Conservation (phyloP, 306 rosid species). For the Cucumis hystrix region DNA sequence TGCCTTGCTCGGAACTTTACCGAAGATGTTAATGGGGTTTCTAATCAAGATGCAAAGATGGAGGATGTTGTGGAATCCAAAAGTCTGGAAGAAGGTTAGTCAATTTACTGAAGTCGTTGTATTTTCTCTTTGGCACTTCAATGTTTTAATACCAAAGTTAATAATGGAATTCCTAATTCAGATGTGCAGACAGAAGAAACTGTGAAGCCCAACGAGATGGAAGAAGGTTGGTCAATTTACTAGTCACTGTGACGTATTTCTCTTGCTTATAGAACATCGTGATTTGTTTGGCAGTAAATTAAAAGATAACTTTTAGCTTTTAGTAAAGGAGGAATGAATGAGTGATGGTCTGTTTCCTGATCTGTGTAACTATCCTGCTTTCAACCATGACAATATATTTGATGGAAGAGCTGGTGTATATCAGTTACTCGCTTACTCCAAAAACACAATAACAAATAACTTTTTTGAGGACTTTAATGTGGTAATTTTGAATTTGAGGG, state of each 20-base stretch:
- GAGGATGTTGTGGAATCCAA: slow-evolving; percentile 38
- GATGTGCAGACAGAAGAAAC: slow-evolving; percentile 47
- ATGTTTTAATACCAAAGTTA: slow-evolving; percentile 40
- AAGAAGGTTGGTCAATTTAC: background rate
- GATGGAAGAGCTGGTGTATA: background rate
- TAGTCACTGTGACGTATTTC: background rate
- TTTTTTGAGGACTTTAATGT: background rate
- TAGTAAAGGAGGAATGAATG: background rate
- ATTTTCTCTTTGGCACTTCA: slow-evolving; percentile 11
- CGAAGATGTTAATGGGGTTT: slow-evolving; percentile 28
- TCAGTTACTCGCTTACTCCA: background rate
- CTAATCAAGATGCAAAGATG: slow-evolving; percentile 34
- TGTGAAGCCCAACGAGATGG: slow-evolving; percentile 26
- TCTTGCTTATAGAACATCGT: background rate
- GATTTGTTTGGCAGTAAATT: background rate
- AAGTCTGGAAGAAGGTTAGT: slow-evolving; percentile 11
- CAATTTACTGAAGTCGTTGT: background rate
- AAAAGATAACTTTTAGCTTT: background rate
- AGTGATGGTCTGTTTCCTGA: background rate
- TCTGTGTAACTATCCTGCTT: background rate
- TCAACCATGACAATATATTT: background rate
- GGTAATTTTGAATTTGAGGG: slow-evolving; percentile 35
- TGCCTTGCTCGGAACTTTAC: slow-evolving; percentile 10
- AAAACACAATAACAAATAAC: background rate
- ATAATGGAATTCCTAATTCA: slow-evolving; percentile 36